phyloP scores from a whole-genome alignment of 768 basidiomycete species.

The Boletus reticuloceps region DNA sequence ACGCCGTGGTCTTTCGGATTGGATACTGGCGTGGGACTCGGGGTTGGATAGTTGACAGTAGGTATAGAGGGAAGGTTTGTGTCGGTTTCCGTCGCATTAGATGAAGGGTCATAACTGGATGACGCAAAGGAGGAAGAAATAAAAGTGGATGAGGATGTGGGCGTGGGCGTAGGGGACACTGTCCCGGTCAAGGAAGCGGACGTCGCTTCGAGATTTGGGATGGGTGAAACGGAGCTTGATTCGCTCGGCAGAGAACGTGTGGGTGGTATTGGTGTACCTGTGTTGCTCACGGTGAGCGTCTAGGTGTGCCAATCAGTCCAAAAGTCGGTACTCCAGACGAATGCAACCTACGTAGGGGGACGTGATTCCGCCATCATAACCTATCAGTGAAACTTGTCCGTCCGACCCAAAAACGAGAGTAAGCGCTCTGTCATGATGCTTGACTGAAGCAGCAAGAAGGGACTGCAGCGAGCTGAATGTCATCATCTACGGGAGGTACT shows the following conservation, averaged over 20 bases:
- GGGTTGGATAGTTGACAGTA: slow-evolving; percentile 19
- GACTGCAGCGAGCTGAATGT: slow-evolving; percentile 6
- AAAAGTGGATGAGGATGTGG: neutral
- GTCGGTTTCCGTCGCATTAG: slow-evolving; percentile 13
- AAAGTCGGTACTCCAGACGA: too few species aligned
- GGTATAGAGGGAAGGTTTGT: slow-evolving; percentile 24
- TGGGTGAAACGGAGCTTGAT: slow-evolving; percentile 3
- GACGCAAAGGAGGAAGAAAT: neutral
- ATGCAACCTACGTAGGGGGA: slow-evolving; percentile 6
- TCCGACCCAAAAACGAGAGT: slow-evolving; percentile 27
- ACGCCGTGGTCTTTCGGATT: slow-evolving; percentile 20
- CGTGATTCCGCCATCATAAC: slow-evolving; percentile 5
- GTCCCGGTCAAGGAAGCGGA: slow-evolving; percentile 5
- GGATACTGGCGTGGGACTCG: slow-evolving; percentile 21
- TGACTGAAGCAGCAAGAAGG: slow-evolving; percentile 8
- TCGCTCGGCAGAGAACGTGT: neutral
- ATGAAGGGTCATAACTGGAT: slow-evolving; percentile 6
- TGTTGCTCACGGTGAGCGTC: slow-evolving; percentile 4
- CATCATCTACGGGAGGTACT: slow-evolving; percentile 18
- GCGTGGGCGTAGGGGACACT: slow-evolving; percentile 2
- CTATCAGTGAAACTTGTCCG: slow-evolving; percentile 28
- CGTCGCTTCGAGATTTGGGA: slow-evolving; percentile 21
- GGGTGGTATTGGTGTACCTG: neutral
- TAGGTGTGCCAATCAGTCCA: slow-evolving; percentile 1
- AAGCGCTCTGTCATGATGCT: slow-evolving; percentile 17